phyloP scores from a whole-genome alignment of 176 grass and related monocot genomes.

The bread wheat (Triticum aestivum) region DNA sequence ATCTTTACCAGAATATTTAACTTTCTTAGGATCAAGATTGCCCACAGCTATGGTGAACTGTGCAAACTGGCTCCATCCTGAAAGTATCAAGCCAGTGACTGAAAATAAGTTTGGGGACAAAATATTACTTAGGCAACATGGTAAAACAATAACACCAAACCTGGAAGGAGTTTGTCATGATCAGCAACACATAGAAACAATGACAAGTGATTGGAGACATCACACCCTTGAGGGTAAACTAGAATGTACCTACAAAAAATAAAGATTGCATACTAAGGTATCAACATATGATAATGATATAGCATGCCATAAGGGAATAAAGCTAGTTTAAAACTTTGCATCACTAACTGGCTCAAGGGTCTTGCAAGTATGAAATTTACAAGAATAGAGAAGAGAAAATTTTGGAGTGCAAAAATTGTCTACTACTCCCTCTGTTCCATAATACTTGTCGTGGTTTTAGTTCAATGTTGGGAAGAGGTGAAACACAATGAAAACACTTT shows the following conservation, averaged over 20 bases:
- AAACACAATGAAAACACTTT: slow-evolving; percentile 22
- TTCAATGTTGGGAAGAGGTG: background rate
- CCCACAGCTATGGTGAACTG: slow-evolving; percentile 96
- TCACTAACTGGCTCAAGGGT: background rate
- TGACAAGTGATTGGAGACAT: slow-evolving; percentile 94
- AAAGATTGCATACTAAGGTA: slow-evolving; percentile 27
- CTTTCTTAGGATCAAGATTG: slow-evolving; percentile 97
- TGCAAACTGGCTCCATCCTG: slow-evolving; percentile 97
- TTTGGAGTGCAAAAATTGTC: background rate
- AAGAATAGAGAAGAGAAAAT: background rate
- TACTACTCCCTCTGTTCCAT: background rate
- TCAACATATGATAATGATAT: slow-evolving; percentile 5
- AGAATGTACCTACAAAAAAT: slow-evolving; percentile 83
- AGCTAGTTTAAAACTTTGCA: slow-evolving; percentile 19
- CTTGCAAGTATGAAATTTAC: background rate
- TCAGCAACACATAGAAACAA: slow-evolving; percentile 97
- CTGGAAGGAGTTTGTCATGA: slow-evolving; percentile 94
- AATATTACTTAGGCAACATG: slow-evolving; percentile 29
- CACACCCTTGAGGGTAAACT: slow-evolving; percentile 97
- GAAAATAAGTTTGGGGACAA: background rate
- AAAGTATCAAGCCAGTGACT: slow-evolving; percentile 26
- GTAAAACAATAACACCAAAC: slow-evolving; percentile 44
- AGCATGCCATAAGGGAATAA: background rate
- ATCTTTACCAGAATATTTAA: slow-evolving; percentile 85
- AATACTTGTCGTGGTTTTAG: no score